A percentile compares a stretch with the other conserved stretches of the same genome.
phyloP scores from a whole-genome alignment of 495 filamentous ascomycete genomes.

The Glarea lozoyensis region DNA sequence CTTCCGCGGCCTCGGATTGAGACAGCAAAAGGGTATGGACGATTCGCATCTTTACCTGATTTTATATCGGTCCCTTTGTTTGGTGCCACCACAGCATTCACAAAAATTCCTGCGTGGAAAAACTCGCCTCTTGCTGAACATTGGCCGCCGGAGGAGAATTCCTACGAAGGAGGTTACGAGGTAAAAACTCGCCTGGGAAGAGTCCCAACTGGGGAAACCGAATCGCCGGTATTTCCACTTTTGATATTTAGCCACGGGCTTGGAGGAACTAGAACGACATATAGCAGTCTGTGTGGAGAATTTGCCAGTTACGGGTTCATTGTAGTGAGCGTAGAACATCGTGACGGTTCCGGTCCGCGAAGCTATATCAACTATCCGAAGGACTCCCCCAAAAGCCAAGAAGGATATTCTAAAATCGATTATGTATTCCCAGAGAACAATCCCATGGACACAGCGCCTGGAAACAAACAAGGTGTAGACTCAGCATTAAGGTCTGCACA shows the following conservation, averaged over 20 bases:
- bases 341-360: constrained; percentile 61
- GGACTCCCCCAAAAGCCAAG: constrained; percentile 22
- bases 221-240: constrained; percentile 51
- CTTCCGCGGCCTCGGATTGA: constrained; percentile 37
- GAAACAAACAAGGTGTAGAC: constrained; percentile 42
- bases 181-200: constrained; percentile 7
- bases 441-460: constrained; percentile 31
- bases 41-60: constrained; percentile 29
- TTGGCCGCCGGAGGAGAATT: constrained; percentile 16
- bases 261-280: constrained; percentile 62
- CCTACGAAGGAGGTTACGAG: constrained; percentile 10
- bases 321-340: constrained; percentile 63
- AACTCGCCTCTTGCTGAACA: too few relatives aligned
- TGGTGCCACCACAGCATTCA: constrained; percentile 42
- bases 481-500: constrained; percentile 51
- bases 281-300: constrained; percentile 59
- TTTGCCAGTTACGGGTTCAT: constrained; percentile 65
- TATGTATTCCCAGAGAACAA: constrained; percentile 36
- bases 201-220: constrained; percentile 19
- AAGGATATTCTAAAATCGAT: constrained; percentile 31
- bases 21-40: constrained; percentile 43
- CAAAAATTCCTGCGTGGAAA: constrained; percentile 49
- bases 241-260: constrained; percentile 73
- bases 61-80: not conserved
- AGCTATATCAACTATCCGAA: constrained; percentile 39